Evolutionary conservation across 352 stramenopile species (phyloP), one percentile per base, ranked within the genome.

Genomic region (Globisporangium camurandrum): DNA sequence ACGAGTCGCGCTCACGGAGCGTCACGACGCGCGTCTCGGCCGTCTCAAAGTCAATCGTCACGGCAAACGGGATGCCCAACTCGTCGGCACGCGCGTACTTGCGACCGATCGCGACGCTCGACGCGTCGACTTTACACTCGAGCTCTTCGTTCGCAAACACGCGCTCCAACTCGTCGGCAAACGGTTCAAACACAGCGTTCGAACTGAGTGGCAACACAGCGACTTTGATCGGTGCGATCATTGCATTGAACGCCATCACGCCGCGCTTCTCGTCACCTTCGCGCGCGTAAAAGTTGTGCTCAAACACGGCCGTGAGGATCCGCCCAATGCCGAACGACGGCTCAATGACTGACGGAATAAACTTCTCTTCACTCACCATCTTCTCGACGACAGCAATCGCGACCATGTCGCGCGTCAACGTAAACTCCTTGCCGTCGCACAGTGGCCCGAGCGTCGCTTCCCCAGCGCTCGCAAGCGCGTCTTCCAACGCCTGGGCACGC

Each of bases 41-140:
- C 41, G 95, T 98, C 56, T 99, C 82, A 57, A 98, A 99, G 76
- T 99, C 97, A 51, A 99, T 96, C 26, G 97, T 99, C 38, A 99
- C 86, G 38, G 80, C 95, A 71, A 99, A 99, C 38, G 96, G 97
- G 39, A 99, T 91, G 66, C 97, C 97, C 40, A 99, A 69, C 79
- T 99, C 97, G 72, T 99, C 96, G 4, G 88, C 71, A 54, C 96
- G 94, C 24, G 96, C 91, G 78, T 99, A 99, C 65, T 89, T 92
- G 61, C 95, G 85, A 65, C 96, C 96, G 51, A 99, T 95, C 27
- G 95, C 88, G 24, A 95, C 93, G 51, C 91, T 96, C 46, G 89
- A 98, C 47, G 96, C 93, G 71, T 99, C 96, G 31, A 97, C 86
- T 67, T 96, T 97, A 62, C 82, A 97, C 53, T 94, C 75, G 41